Evolutionary conservation across 1,284 basidiomycete species (phyloP), one percentile per base, ranked within the genome.

Genomic region (Tilletia caries): DNA sequence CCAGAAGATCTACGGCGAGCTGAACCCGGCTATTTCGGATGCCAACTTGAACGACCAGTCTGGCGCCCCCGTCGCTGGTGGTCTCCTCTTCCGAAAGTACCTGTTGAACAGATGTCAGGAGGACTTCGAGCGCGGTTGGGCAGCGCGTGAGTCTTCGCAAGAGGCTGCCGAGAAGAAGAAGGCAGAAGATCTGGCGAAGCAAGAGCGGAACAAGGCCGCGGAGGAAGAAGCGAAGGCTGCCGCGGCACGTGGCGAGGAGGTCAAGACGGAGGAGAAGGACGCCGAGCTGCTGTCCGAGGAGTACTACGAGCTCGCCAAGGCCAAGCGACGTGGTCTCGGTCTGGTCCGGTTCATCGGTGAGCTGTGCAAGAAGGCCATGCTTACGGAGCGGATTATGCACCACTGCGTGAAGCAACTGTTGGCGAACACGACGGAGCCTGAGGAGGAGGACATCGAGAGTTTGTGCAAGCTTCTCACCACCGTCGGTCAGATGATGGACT

Each of bases 271-370:
- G 50, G 75, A 79, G 44, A 83, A 85, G 72, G 85, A 85, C 71
- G 81, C 81, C 62, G 84, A 84, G 75, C 76, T 85, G 62, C 91
- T 96, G 79, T 95, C 92, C 4, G 94, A 97, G 15, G 95, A 98
- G 85, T 98, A 98, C 86, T 98, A 98, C 82, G 91, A 91, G 65
- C 92, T 92, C 23, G 91, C 95, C 84, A 97, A 97, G 87, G 94
- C 94, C 58, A 97, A 97, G 87, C 92, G 95, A 75, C 91, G 92
- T 75, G 94, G 95, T 84, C 90, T 98, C 29, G 95, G 95, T 87
- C 88, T 98, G 72, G 92, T 98, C 84, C 92, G 92, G 84, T 96
- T 98, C 86, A 96, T 98, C 75, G 95, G 95, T 79, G 95, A 98
- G 86, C 87, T 98, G 70, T 98, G 94, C 90, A 97, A 97, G 86